Conservation (phyloP, 495 filamentous ascomycete species). For the Acidomyces sp. region DNA sequence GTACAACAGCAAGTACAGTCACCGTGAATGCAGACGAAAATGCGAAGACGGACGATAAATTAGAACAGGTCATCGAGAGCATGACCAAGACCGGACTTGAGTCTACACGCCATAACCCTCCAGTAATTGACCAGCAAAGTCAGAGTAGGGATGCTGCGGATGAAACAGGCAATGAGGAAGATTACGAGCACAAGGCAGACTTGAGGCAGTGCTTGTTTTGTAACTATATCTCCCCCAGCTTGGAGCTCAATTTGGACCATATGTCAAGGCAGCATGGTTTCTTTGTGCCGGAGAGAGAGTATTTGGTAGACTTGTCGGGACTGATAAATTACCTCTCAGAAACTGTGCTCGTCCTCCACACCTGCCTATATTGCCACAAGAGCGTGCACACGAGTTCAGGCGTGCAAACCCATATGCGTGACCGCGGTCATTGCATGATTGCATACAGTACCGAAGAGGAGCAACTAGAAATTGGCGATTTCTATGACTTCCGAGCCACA, state of each 20-base stretch:
- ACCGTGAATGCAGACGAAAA: slow-evolving; percentile 31
- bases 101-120: slow-evolving; percentile 25
- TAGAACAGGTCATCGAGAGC: slow-evolving; percentile 60
- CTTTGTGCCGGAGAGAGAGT: slow-evolving; percentile 84
- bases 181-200: slow-evolving; percentile 23
- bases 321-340: slow-evolving; percentile 61
- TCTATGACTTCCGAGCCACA: slow-evolving; percentile 91
- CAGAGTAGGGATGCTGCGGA: slow-evolving; percentile 31
- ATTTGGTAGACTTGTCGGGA: slow-evolving; percentile 66
- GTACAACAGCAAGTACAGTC: slow-evolving; percentile 16
- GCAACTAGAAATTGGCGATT: slow-evolving; percentile 90
- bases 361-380: slow-evolving; percentile 77
- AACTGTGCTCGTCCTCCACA: slow-evolving; percentile 61
- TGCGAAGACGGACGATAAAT: slow-evolving; percentile 58
- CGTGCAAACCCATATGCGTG: slow-evolving; percentile 88
- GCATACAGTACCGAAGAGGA: slow-evolving; percentile 81
- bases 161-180: slow-evolving; percentile 14
- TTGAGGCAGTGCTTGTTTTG: slow-evolving; percentile 79
- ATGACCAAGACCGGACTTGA: slow-evolving; percentile 58
- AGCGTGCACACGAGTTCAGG: slow-evolving; percentile 57
- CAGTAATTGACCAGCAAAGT: neutral
- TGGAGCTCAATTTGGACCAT: slow-evolving; percentile 63
- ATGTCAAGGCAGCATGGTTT: slow-evolving; percentile 90
- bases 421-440: slow-evolving; percentile 93
- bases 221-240: slow-evolving; percentile 58